Base-by-base conservation (phyloP, 2,329 filamentous ascomycete genomes). In the Plectosphaerella cucumerina region DNA sequence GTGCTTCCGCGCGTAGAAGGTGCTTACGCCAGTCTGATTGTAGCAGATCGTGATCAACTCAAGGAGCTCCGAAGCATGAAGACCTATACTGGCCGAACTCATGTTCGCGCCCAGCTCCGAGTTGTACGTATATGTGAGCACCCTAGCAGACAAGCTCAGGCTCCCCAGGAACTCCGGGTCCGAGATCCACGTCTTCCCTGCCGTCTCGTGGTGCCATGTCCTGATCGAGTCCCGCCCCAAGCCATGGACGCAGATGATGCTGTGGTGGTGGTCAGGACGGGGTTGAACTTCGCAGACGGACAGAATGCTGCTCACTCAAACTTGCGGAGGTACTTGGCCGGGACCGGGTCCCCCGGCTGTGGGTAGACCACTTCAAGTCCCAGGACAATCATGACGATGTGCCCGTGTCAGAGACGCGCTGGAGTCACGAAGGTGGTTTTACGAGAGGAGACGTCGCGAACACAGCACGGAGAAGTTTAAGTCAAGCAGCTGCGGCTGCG, bases 101-200 rank as follows among this genome's bases (percentile, higher is more conserved):
- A 62, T 49, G 47, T 62, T 62, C 15, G 57, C 55, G 17, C 55
- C 26, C 9, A 58, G 48, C n/a, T 60, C 58, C 1, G 59, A 53
- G 37, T 62, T 62, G 52, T 56, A 62, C 14, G 50, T 50, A 23
- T 59, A 61, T 5, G 58, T 51, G 42, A 57, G 54, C n/a, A 62
- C 54, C n/a, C 59, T 52, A 12, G 53, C 50, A 4, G 50, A 53
- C 22, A 53, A 47, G 15, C 46, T 47, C 20, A 60, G 46, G 12
- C 42, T 50, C 12, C 53, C 51, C 6, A 62, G 49, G 12, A 62
- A 62, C 15, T 60, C 59, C 12, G 53, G 52, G 21, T 62, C 59
- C 5, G 55, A 56, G 14, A 61, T 58, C 60, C 60, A 62, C 10
- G 53, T 57, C 43, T 61, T 61, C 3, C 60, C 60, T 5, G 60